A percentile compares a stretch with the other conserved stretches of the same genome.
Evolutionary conservation across 345 rosid species (phyloP).

Genomic region (Euclidium syriacum): DNA sequence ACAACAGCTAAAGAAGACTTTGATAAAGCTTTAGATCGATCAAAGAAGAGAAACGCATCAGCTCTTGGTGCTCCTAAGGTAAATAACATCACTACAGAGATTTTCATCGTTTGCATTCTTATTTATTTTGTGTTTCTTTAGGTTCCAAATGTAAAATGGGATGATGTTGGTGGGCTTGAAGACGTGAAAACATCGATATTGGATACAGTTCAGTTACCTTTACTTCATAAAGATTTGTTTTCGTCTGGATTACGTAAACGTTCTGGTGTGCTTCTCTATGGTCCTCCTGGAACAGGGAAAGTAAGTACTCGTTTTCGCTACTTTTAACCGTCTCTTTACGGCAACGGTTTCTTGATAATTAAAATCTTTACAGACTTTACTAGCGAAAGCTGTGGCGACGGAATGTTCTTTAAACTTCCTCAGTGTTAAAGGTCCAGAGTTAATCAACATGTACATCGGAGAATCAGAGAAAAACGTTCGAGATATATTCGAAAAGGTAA

Average conservation of each 20-base stretch:
- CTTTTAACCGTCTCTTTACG: neutral
- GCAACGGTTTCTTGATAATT: slow-evolving; percentile 17
- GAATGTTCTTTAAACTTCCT: slow-evolving; percentile 94
- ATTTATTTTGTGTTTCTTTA: slow-evolving; percentile 17
- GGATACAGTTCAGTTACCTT: slow-evolving; percentile 97
- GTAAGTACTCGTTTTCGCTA: slow-evolving; percentile 44
- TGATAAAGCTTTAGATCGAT: slow-evolving; percentile 67
- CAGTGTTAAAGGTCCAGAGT: slow-evolving; percentile 95
- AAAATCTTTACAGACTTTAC: slow-evolving; percentile 63
- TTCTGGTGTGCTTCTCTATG: slow-evolving; percentile 94
- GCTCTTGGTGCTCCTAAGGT: slow-evolving; percentile 98
- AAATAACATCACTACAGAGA: neutral
- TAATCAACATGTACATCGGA: slow-evolving; percentile 99
- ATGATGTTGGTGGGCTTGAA: slow-evolving; percentile 97
- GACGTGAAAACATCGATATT: slow-evolving; percentile 89
- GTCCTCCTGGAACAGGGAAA: slow-evolving; percentile 99
- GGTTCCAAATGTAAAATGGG: slow-evolving; percentile 98
- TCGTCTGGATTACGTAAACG: slow-evolving; percentile 95
- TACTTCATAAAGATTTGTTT: slow-evolving; percentile 89
- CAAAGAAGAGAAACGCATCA: slow-evolving; percentile 92
- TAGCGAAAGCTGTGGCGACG: slow-evolving; percentile 99
- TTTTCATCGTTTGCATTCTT: neutral
- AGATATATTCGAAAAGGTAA: slow-evolving; percentile 93
- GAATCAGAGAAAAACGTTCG: slow-evolving; percentile 96
- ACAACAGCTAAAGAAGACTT: slow-evolving; percentile 46